A percentile compares a stretch with the other conserved stretches of the same genome.
Evolutionary conservation across 2,329 filamentous ascomycete species (phyloP).

Genomic region (Nannizziopsis arthrosporioides): DNA sequence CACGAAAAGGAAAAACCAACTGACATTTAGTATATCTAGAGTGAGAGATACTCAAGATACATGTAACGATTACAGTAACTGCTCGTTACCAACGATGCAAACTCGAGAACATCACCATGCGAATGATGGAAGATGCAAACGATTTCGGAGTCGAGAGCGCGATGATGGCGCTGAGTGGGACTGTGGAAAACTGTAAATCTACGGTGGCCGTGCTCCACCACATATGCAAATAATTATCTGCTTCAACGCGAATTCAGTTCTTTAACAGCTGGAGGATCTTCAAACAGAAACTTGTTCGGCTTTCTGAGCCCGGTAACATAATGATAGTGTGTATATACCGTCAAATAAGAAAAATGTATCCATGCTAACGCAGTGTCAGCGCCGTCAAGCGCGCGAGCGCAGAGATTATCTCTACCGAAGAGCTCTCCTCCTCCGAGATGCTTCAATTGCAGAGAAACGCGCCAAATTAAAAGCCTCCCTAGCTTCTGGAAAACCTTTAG

Average conservation of each 20-base stretch:
- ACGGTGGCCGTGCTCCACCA: background rate
- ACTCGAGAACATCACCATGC: background rate
- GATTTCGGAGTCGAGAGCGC: too few species aligned
- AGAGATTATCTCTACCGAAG: slow-evolving; percentile 84
- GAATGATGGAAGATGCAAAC: too few species aligned
- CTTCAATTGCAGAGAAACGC: slow-evolving; percentile 83
- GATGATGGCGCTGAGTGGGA: slow-evolving; percentile 7
- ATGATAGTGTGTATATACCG: slow-evolving; percentile 15
- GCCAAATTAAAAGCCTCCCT: slow-evolving; percentile 76
- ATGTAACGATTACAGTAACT: background rate
- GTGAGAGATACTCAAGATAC: background rate
- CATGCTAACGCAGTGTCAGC: slow-evolving; percentile 28
- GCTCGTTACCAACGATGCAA: background rate
- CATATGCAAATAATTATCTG: slow-evolving; percentile 11
- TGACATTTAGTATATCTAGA: background rate
- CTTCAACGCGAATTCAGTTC: background rate
- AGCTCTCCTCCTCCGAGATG: slow-evolving; percentile 75
- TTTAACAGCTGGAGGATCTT: background rate
- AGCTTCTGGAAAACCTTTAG: slow-evolving; percentile 76
- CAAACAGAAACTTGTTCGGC: background rate
- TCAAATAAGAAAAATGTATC: background rate
- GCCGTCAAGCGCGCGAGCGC: slow-evolving; percentile 65
- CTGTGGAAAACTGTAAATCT: slow-evolving; percentile 8
- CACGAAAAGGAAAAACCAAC: background rate
- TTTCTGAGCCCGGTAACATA: background rate